Base-by-base conservation (phyloP, 257 asterid species). In the Ligustrum vulgare region DNA sequence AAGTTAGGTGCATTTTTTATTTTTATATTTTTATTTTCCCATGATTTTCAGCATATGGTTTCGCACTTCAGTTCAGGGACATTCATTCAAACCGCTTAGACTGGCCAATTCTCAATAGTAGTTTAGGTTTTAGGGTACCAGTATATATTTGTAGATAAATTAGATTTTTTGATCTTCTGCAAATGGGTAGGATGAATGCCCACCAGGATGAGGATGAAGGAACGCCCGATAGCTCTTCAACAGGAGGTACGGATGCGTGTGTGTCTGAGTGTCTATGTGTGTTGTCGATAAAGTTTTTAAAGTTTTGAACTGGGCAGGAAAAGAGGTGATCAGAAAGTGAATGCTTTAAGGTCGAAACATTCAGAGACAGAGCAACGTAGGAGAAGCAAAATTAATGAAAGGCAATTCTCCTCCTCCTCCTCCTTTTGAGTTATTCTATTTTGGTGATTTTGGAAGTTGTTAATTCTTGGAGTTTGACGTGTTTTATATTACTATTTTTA, bases 291-390 rank as follows among this genome's bases (percentile, higher is more conserved):
- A n/a, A n/a, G n/a, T n/a, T n/a, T n/a, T n/a, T n/a, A n/a, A n/a
- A n/a, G n/a, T n/a, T n/a, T n/a, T n/a, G n/a, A n/a, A n/a, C n/a
- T n/a, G n/a, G n/a, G n/a, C n/a, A n/a, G n/a, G n/a, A n/a, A n/a
- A n/a, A n/a, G n/a, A n/a, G n/a, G n/a, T n/a, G n/a, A n/a, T n/a
- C n/a, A n/a, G n/a, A n/a, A n/a, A n/a, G n/a, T n/a, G n/a, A n/a
- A n/a, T n/a, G n/a, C n/a, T n/a, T n/a, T n/a, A n/a, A n/a, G 25
- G 67, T 84, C 97, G 70, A 93, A 90, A 87, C 98, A 93, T 85
- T 91, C 96, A 31, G 98, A 87, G 85, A 90, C 96, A 4, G 97
- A 91, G 86, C 97, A 89, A 77, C 89, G 93, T 4, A 70, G 97
- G 75, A 86, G 98, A 84, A 86, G 91, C 86, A 93, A 91, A 79